phyloP scores from a whole-genome alignment of 352 stramenopile genomes.

The Phytophthora foliorum region DNA sequence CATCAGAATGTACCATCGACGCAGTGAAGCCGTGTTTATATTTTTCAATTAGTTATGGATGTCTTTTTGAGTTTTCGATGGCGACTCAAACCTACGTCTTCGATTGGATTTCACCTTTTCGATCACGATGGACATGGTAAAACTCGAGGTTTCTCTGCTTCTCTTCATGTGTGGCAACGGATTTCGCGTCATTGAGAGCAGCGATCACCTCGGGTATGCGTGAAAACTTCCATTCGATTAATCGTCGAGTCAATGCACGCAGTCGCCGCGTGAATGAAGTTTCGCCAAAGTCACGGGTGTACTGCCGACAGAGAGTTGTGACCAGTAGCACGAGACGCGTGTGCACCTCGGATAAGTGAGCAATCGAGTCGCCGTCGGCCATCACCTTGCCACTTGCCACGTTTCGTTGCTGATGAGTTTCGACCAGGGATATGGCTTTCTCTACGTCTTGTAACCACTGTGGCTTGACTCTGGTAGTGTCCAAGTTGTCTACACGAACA shows the following conservation, averaged over 20 bases:
- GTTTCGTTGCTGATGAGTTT: conserved; percentile 34
- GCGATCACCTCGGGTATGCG: conserved; percentile 39
- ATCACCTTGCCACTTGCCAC: conserved; percentile 29
- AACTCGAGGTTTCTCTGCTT: conserved; percentile 78
- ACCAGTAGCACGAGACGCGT: conserved; percentile 60
- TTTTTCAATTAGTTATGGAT: neutral
- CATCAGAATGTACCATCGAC: conserved; percentile 16
- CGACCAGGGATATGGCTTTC: conserved; percentile 35
- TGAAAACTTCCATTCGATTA: conserved; percentile 55
- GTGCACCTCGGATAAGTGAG: conserved; percentile 64
- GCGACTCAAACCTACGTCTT: neutral
- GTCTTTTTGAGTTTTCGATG: neutral
- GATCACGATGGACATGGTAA: conserved; percentile 53
- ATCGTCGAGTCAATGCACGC: conserved; percentile 21
- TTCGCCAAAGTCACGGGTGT: conserved; percentile 46
- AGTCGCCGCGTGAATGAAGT: conserved; percentile 56
- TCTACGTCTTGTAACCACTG: conserved; percentile 59
- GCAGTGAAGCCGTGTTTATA: conserved; percentile 19
- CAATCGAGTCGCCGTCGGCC: conserved; percentile 27
- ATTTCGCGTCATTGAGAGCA: conserved; percentile 35
- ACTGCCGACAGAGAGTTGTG: conserved; percentile 45
- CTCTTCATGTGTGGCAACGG: conserved; percentile 53
- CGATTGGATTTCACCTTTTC: conserved; percentile 2
- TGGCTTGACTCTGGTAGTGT: conserved; percentile 42
- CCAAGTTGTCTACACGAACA: conserved; percentile 28